Evolutionary conservation across 306 rosid genomes (phyloP).

Genomic region (Cicer cuneatum): DNA sequence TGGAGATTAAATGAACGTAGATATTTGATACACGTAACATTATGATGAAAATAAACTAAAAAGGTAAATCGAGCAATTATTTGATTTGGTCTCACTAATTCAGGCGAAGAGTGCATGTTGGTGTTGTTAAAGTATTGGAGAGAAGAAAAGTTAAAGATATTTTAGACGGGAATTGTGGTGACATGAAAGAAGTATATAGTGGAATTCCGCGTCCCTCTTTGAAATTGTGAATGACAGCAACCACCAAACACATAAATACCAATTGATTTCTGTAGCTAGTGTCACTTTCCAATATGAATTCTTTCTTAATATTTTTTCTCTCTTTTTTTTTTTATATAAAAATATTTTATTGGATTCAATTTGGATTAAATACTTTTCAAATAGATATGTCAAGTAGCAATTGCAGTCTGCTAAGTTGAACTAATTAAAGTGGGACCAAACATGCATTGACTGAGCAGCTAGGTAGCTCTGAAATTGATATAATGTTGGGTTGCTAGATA

Average conservation of each 20-base stretch:
- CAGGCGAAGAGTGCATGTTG: conserved; percentile 16
- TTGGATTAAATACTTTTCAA: conserved; percentile 34
- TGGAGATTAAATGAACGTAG: no score
- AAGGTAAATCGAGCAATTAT: neutral
- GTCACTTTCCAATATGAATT: conserved; percentile 49
- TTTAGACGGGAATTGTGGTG: conserved; percentile 41
- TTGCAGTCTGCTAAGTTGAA: conserved; percentile 35
- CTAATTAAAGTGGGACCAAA: conserved; percentile 48
- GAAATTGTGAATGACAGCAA: conserved; percentile 48
- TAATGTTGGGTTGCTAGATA: conserved; percentile 27
- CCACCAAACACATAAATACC: conserved; percentile 50
- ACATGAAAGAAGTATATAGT: conserved; percentile 36
- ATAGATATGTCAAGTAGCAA: conserved; percentile 15
- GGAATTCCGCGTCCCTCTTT: conserved; percentile 51
- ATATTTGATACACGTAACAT: no score
- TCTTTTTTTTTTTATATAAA: neutral
- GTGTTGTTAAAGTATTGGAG: neutral
- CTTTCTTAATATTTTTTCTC: conserved; percentile 5
- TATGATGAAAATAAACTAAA: no score
- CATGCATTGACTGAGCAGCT: conserved; percentile 45
- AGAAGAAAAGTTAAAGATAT: conserved; percentile 28
- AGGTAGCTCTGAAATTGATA: conserved; percentile 2
- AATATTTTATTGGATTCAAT: neutral
- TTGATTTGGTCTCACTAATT: neutral
- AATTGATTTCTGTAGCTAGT: conserved; percentile 42